Conservation (phyloP, 352 stramenopile genomes). For the Phytophthora chlamydospora region DNA sequence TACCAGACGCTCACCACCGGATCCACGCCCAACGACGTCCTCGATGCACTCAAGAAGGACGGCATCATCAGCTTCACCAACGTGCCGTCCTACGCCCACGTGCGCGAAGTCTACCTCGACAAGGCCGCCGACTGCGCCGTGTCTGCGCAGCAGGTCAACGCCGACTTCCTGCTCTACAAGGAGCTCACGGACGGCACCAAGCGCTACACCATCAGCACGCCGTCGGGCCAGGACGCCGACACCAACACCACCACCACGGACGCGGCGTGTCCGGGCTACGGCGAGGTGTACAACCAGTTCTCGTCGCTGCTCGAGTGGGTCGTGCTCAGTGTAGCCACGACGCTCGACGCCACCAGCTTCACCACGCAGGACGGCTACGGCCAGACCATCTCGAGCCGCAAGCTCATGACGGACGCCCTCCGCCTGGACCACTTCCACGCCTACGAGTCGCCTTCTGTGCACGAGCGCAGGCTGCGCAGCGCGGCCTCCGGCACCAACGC, state of each 20-base stretch:
- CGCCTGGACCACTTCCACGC: conserved; percentile 71
- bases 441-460: conserved; percentile 44
- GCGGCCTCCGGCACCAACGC: conserved; percentile 2
- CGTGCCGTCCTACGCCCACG: conserved; percentile 53
- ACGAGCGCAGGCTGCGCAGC: conserved; percentile 26
- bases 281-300: conserved; percentile 45
- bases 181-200: conserved; percentile 65
- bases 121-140: conserved; percentile 60
- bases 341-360: conserved; percentile 54
- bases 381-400: conserved; percentile 43
- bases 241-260: conserved; percentile 35
- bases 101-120: conserved; percentile 54
- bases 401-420: conserved; percentile 59
- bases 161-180: conserved; percentile 61
- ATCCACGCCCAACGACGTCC: conserved; percentile 41
- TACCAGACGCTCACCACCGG: conserved; percentile 43
- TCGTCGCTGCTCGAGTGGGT: conserved; percentile 52
- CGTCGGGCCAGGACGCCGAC: conserved; percentile 46
- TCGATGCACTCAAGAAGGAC: conserved; percentile 62
- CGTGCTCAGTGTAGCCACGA: conserved; percentile 48
- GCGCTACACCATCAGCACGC: conserved; percentile 75
- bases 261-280: conserved; percentile 47
- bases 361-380: conserved; percentile 47
- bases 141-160: conserved; percentile 28
- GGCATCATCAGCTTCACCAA: conserved; percentile 75